Base-by-base conservation (phyloP, 352 stramenopile species). In the Phytophthora multivora region DNA sequence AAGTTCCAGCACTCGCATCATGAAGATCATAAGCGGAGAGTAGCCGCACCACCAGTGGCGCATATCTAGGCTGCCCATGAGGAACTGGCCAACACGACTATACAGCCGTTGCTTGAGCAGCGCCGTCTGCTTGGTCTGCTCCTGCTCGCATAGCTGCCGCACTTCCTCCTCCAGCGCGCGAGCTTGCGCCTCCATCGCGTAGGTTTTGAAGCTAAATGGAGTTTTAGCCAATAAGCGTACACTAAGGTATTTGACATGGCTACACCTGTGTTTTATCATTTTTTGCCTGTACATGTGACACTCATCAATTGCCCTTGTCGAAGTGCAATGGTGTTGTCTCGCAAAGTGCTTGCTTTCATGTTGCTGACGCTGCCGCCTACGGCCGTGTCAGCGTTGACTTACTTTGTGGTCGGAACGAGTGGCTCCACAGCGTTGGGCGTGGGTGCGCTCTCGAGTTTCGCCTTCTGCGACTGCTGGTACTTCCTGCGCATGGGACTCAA, bases 1-100 rank as follows among this genome's bases (percentile, higher is more conserved):
- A 8, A 95, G 69, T 67, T 95, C 86, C 55, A 95, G 57, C 10
- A 95, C 56, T n/a, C 86, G 83, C 84, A 92, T 86, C 83, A 95
- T 95, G 59, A 93, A 95, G 48, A 82, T 67, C 86, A 95, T 95
- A 58, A 95, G 86, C 53, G 79, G 73, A 28, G 86, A 83, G 49
- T 87, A 89, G 35, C 51, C 28, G 56, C 86, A 95, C 86, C 86
- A 95, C 86, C 86, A 95, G 64, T 95, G 86, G 38, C 71, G 70
- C 46, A 66, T 61, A 55, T 86, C 67, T 51, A 89, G 71, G 33
- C 66, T 76, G 18, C 71, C 71, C 71, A 92, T 81, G 52, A 95
- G 75, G 57, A 93, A 95, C 59, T 90, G 77, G 25, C 86, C 86
- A 23, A 95, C 82, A 49, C 78, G 78, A 55, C 70, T 86, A 56